phyloP scores from a whole-genome alignment of 495 filamentous ascomycete genomes.

The Darksidea phi region DNA sequence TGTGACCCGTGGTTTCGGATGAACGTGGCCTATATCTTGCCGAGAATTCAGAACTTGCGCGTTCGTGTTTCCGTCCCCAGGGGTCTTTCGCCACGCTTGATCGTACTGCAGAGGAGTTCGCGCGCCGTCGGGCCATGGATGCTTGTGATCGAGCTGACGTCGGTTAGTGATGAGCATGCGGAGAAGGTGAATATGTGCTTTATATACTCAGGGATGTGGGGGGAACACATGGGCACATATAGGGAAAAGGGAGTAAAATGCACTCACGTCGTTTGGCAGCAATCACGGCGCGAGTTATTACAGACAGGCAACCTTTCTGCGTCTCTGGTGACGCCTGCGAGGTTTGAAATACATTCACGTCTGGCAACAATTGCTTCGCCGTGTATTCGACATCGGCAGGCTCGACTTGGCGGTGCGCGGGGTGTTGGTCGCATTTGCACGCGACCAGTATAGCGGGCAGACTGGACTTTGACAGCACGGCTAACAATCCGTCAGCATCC shows the following conservation, averaged over 20 bases:
- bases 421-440: conserved; percentile 77
- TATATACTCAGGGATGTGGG: no score
- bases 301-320: conserved; percentile 73
- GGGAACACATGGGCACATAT: neutral
- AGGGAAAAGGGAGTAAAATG: neutral
- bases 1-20: conserved; percentile 25
- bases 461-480: conserved; percentile 62
- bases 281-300: conserved; percentile 71
- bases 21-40: conserved; percentile 17
- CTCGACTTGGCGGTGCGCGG: conserved; percentile 58
- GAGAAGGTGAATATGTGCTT: no score
- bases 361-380: conserved; percentile 54
- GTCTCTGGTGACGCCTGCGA: conserved; percentile 68
- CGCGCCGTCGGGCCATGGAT: conserved; percentile 34
- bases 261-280: conserved; percentile 42
- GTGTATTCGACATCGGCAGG: conserved; percentile 57
- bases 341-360: conserved; percentile 69
- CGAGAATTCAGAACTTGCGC: conserved; percentile 45
- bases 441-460: conserved; percentile 76
- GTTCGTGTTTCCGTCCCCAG: conserved; percentile 38
- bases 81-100: conserved; percentile 35
- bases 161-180: neutral
- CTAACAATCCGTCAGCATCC: conserved; percentile 47
- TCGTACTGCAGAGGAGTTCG: conserved; percentile 43
- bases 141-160: conserved; percentile 30